These are phyloP conservation scores for Saccharomycopsis fermentans DNA, from an alignment of 805 yeast species.

Conservation along the genomic window DNA sequence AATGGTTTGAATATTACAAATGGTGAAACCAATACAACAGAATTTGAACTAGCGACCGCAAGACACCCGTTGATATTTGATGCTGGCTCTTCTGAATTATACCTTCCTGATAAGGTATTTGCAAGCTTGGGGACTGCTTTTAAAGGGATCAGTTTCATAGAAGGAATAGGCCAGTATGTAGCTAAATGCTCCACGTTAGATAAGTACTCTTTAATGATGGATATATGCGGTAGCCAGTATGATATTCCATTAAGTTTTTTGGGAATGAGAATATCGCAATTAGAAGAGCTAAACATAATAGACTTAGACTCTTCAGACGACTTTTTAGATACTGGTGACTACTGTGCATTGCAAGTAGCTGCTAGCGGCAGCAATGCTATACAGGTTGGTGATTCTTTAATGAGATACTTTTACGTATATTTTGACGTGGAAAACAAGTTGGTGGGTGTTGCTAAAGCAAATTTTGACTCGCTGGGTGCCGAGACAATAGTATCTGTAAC, in stretches of 20 bases:
- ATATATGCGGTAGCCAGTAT: slow-evolving; percentile 48
- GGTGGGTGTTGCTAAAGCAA: slow-evolving; percentile 38
- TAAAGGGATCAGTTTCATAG: slow-evolving; percentile 9
- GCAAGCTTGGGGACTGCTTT: slow-evolving; percentile 8
- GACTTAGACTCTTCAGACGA: neutral
- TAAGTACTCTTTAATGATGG: slow-evolving; percentile 31
- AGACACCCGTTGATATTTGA: slow-evolving; percentile 36
- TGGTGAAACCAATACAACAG: neutral
- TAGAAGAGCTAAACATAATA: neutral
- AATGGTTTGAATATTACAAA: neutral
- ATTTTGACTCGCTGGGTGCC: neutral
- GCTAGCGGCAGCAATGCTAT: slow-evolving; percentile 21
- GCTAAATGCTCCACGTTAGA: slow-evolving; percentile 33
- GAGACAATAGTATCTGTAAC: neutral
- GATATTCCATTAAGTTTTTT: slow-evolving; percentile 36
- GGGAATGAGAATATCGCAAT: slow-evolving; percentile 14
- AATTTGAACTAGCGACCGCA: neutral
- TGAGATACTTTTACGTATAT: slow-evolving; percentile 43
- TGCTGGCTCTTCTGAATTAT: slow-evolving; percentile 42
- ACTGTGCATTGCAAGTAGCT: slow-evolving; percentile 2
- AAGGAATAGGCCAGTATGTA: slow-evolving; percentile 32
- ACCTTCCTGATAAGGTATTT: slow-evolving; percentile 30
- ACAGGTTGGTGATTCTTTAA: slow-evolving; percentile 44
- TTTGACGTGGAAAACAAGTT: slow-evolving; percentile 39
- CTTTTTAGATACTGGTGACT: neutral